Evolutionary conservation across 2,329 filamentous ascomycete species (phyloP), one percentile per base, ranked within the genome.

Genomic region (Gnomoniopsis sp.): DNA sequence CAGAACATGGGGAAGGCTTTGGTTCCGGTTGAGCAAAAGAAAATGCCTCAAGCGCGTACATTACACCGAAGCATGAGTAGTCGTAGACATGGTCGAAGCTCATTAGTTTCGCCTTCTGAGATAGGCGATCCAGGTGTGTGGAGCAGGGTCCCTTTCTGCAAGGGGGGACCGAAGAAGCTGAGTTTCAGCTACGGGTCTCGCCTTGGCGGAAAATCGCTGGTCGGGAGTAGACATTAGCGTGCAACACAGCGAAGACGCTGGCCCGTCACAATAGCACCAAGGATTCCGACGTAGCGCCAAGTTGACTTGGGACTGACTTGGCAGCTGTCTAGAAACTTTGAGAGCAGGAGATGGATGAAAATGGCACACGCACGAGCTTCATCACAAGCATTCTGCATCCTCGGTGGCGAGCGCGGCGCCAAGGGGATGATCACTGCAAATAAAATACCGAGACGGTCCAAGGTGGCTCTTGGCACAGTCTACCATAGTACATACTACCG

Each of bases 111-210:
- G 58, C 53, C 58, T 53, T 53, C 55, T 50, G 53, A 60, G 58
- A 57, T 60, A 51, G 58, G 53, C 52, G 58, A 57, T 53, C 58
- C 58, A 60, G 58, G 33, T 56, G 51, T 48, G 58, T 60, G 58
- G 58, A 60, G 49, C 46, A 53, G 14, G 52, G 48, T 41, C 43
- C 36, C 19, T 34, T 56, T 46, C 54, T 57, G 12, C 58, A 54
- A 57, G 57, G 58, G 54, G 22, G 57, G 54, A 50, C 54, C 46
- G 58, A 58, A 43, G 49, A 53, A 2, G 58, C 58, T 57, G 44
- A 41, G 55, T 57, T 58, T 58, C 58, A 57, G 58, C 49, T 34
- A 49, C 57, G 54, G 44, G 50, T 50, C 55, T 41, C 41, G 48
- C 23, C 44, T 26, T 43, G 44, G 41, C 51, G 51, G 38, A 53